These are phyloP conservation scores for Microcera coccophila DNA, from an alignment of 2,329 filamentous ascomycete species.

Conservation along the genomic window DNA sequence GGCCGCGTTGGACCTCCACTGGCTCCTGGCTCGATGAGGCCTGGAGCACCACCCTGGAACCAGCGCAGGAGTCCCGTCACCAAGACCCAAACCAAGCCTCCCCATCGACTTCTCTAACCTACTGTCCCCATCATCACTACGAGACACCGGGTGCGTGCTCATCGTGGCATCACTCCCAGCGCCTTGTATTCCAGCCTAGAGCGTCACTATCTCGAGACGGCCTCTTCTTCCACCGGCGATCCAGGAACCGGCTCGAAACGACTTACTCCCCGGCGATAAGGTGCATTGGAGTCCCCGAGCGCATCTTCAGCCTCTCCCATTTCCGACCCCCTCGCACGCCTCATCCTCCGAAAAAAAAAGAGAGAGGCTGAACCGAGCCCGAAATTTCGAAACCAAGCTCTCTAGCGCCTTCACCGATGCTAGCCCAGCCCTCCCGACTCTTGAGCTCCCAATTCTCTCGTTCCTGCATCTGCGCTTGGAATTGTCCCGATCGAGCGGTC, in stretches of 20 bases:
- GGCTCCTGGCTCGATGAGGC: background rate
- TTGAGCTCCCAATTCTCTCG: constrained; percentile 33
- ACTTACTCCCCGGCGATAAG: constrained; percentile 15
- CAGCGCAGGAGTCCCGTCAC: background rate
- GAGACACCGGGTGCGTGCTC: constrained; percentile 16
- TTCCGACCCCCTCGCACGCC: constrained; percentile 20
- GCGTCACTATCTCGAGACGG: constrained; percentile 7
- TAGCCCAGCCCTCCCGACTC: constrained; percentile 43
- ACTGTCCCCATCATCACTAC: constrained; percentile 10
- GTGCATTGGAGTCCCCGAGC: constrained; percentile 21
- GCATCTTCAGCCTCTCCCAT: constrained; percentile 11
- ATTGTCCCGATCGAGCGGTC: constrained; percentile 16
- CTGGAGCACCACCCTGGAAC: background rate
- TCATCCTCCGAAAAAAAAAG: constrained; percentile 24
- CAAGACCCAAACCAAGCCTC: constrained; percentile 4
- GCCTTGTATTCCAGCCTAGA: constrained; percentile 15
- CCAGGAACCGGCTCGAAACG: constrained; percentile 13
- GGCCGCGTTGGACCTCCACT: constrained; percentile 6
- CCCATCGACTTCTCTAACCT: constrained; percentile 6
- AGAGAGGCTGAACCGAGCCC: constrained; percentile 32
- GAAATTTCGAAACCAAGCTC: constrained; percentile 26
- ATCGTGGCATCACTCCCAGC: constrained; percentile 13
- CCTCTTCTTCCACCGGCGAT: constrained; percentile 4
- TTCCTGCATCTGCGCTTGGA: constrained; percentile 28
- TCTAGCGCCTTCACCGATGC: constrained; percentile 36